Evolutionary conservation across 345 rosid species (phyloP).

Genomic region (Pugionium dolabratum): DNA sequence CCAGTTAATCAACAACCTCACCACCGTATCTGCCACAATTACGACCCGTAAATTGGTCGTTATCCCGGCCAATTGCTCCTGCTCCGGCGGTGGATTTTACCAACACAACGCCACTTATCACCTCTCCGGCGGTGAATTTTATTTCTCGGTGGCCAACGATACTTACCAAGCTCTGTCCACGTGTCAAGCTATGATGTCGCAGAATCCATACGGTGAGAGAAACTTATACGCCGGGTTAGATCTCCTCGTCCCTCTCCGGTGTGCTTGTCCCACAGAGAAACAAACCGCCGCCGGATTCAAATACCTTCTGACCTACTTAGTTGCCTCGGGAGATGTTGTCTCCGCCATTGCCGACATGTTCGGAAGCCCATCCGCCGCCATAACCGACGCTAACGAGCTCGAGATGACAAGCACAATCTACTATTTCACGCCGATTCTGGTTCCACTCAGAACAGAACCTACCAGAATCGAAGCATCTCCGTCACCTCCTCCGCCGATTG

Average conservation of each 20-base stretch:
- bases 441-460: constrained; percentile 63
- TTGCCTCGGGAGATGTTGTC: constrained; percentile 47
- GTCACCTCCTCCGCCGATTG: constrained; percentile 35
- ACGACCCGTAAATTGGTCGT: constrained; percentile 44
- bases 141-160: constrained; percentile 61
- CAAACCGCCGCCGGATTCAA: constrained; percentile 57
- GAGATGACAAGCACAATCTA: constrained; percentile 32
- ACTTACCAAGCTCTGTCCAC: constrained; percentile 89
- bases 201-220: constrained; percentile 46
- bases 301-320: constrained; percentile 60
- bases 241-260: constrained; percentile 65
- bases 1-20: constrained; percentile 56
- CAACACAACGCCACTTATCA: constrained; percentile 68
- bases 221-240: constrained; percentile 31
- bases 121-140: constrained; percentile 41
- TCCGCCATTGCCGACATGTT: constrained; percentile 53
- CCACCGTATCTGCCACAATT: constrained; percentile 42
- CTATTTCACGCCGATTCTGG: constrained; percentile 64
- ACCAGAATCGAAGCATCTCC: constrained; percentile 31
- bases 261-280: constrained; percentile 73
- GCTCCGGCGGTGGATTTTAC: constrained; percentile 50
- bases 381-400: constrained; percentile 58
- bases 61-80: constrained; percentile 68
- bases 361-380: constrained; percentile 39
- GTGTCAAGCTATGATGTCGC: constrained; percentile 79